Conservation (phyloP, 2,329 filamentous ascomycete species). For the Rutstroemia sp. region DNA sequence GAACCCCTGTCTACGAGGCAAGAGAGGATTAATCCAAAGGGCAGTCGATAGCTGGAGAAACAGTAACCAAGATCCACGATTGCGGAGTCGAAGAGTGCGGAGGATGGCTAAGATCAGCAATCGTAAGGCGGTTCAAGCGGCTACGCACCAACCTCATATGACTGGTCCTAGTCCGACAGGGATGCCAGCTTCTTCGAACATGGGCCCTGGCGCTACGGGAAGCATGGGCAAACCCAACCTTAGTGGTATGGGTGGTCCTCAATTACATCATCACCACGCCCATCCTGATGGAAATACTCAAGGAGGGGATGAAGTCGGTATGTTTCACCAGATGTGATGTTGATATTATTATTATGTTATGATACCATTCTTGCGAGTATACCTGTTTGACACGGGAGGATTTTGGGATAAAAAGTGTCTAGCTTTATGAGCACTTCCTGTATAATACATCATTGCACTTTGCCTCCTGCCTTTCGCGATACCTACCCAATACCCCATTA, state of each 20-base stretch:
- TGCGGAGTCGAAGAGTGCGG: conserved; percentile 85
- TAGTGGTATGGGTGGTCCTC: conserved; percentile 53
- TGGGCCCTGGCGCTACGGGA: conserved; percentile 47
- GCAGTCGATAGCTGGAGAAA: conserved; percentile 99
- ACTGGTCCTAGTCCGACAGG: conserved; percentile 59
- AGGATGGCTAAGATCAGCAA: conserved; percentile 95
- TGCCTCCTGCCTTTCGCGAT: conserved; percentile 23
- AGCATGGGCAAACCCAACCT: conserved; percentile 61
- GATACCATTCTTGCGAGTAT: conserved; percentile 27
- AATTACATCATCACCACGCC: conserved; percentile 65
- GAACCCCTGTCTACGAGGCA: conserved; percentile 84
- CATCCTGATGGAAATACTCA: conserved; percentile 60
- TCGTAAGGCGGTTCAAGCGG: conserved; percentile 60
- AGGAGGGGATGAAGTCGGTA: conserved; percentile 83
- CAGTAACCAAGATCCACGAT: conserved; percentile 90
- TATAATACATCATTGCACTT: conserved; percentile 32
- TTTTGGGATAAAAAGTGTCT: conserved; percentile 15
- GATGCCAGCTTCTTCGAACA: conserved; percentile 54
- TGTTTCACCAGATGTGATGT: conserved; percentile 75
- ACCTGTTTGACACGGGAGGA: conserved; percentile 17
- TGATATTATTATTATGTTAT: conserved; percentile 29
- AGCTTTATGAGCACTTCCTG: conserved; percentile 26
- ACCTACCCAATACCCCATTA: conserved; percentile 21
- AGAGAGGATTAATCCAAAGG: conserved; percentile 90
- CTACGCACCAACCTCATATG: conserved; percentile 53